Evolutionary conservation across 257 asterid genomes (phyloP), one percentile per base, ranked within the genome.

Genomic region (Forsythia suspensa): DNA sequence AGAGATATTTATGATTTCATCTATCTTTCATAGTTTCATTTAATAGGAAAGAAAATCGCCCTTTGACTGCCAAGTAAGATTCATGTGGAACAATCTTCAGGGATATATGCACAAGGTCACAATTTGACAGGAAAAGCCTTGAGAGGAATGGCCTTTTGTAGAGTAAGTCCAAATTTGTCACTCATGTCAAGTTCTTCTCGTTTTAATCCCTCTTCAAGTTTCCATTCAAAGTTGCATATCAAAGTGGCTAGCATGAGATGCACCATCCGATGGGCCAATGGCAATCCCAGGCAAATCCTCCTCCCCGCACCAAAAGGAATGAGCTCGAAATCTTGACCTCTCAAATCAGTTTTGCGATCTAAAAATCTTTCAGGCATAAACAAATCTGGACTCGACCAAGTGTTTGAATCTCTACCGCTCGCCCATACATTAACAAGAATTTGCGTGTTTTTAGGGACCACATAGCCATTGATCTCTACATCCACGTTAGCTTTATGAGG

Each of bases 291-390:
- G 48, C 84, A 80, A 0, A 69, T 39, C 36, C 83, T 74, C 16
- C 80, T 68, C n/a, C 76, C 83, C 0, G 69, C 21, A 12, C 68
- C 79, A 40, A 80, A 80, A 0, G 79, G 55, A 24, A 74, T n/a
- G 39, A 80, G 75, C 71, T 80, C 75, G 9, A 80, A 74, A 73
- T 80, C 57, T 18, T 74, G 79, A 18, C 42, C 78, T 39, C 37
- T 11, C 2, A 20, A 42, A 21, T 82, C 82, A 0, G n/a, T 48
- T 48, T 48, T 13, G 57, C 2, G 6, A 48, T 13, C n/a, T 48
- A 82, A 29, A 36, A 77, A 82, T 73, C 85, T 40, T 1, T 76
- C 84, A 0, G 80, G 84, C 74, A 24, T 9, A 15, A 80, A 80
- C 2, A 4, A 2, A 1, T 59, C 74, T 12, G 80, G 77, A 7